phyloP scores from a whole-genome alignment of 2,329 filamentous ascomycete genomes.

The Didymella segeticola region DNA sequence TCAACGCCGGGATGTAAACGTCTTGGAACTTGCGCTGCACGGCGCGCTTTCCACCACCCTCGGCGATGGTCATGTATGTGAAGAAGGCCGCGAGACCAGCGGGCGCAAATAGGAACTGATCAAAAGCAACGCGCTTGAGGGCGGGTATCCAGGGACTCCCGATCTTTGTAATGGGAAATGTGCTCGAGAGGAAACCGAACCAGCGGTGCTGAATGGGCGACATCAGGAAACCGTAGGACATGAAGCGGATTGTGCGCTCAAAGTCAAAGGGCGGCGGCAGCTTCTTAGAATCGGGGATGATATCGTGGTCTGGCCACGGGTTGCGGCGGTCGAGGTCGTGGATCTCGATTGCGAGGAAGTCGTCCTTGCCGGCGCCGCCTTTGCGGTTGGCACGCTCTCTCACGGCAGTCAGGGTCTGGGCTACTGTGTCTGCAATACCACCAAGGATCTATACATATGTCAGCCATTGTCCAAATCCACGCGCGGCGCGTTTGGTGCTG shows the following conservation, averaged over 20 bases:
- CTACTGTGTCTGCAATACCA: slow-evolving; percentile 94
- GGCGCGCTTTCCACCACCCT: slow-evolving; percentile 84
- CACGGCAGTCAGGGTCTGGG: slow-evolving; percentile 88
- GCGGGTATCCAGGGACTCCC: slow-evolving; percentile 73
- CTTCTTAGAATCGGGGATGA: slow-evolving; percentile 67
- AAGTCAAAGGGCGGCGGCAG: slow-evolving; percentile 91
- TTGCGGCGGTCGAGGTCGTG: slow-evolving; percentile 85
- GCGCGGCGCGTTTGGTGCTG: background rate
- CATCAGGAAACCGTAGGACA: slow-evolving; percentile 97
- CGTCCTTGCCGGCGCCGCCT: slow-evolving; percentile 66
- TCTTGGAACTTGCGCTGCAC: slow-evolving; percentile 86
- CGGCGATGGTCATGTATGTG: slow-evolving; percentile 92
- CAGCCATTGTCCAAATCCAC: slow-evolving; percentile 10
- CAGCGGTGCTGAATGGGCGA: slow-evolving; percentile 94
- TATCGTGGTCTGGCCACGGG: slow-evolving; percentile 67
- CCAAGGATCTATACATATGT: slow-evolving; percentile 66
- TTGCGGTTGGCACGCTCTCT: slow-evolving; percentile 72
- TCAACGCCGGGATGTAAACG: slow-evolving; percentile 91
- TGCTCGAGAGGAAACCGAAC: slow-evolving; percentile 83
- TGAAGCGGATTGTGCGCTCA: slow-evolving; percentile 90
- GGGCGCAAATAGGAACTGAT: slow-evolving; percentile 93
- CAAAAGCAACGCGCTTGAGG: slow-evolving; percentile 87
- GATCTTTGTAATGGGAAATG: slow-evolving; percentile 84
- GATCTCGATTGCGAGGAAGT: slow-evolving; percentile 84
- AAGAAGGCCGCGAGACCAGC: slow-evolving; percentile 89